Conservation (phyloP, 306 rosid genomes). For the Cucumis cinereus region DNA sequence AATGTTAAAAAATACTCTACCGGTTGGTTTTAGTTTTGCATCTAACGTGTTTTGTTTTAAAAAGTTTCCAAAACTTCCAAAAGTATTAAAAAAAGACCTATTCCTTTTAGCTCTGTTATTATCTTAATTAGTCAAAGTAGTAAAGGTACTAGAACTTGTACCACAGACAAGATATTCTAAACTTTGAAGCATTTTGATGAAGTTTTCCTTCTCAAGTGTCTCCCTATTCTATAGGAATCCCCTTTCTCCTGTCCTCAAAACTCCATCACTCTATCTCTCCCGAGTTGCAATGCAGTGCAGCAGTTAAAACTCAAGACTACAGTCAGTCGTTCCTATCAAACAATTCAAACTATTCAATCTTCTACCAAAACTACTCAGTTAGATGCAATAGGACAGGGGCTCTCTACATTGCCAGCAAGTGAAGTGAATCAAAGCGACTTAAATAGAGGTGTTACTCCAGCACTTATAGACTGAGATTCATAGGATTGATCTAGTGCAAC, state of each 20-base stretch:
- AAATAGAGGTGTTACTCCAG: neutral
- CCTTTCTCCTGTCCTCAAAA: neutral
- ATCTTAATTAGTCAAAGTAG: too few relatives aligned
- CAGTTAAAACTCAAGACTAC: neutral
- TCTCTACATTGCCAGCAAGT: neutral
- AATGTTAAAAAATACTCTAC: too few relatives aligned
- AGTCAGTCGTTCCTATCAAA: neutral
- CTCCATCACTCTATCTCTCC: neutral
- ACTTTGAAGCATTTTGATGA: too few relatives aligned
- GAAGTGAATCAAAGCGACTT: neutral
- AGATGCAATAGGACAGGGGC: neutral
- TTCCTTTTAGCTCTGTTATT: too few relatives aligned
- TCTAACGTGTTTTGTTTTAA: too few relatives aligned
- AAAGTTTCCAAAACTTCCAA: too few relatives aligned
- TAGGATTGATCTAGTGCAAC: neutral
- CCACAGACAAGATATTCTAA: too few relatives aligned
- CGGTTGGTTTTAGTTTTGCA: too few relatives aligned
- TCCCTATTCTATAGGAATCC: too few relatives aligned
- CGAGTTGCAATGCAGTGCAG: neutral
- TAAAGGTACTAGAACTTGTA: too few relatives aligned
- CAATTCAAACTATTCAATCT: neutral
- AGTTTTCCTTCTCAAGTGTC: too few relatives aligned
- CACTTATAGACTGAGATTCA: neutral
- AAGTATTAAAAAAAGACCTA: too few relatives aligned
- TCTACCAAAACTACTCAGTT: neutral